A percentile compares a stretch with the other conserved stretches of the same genome.
These are phyloP conservation scores for Pinus tabuliformis DNA, from an alignment of 75 land plant species.

Conservation along the genomic window DNA sequence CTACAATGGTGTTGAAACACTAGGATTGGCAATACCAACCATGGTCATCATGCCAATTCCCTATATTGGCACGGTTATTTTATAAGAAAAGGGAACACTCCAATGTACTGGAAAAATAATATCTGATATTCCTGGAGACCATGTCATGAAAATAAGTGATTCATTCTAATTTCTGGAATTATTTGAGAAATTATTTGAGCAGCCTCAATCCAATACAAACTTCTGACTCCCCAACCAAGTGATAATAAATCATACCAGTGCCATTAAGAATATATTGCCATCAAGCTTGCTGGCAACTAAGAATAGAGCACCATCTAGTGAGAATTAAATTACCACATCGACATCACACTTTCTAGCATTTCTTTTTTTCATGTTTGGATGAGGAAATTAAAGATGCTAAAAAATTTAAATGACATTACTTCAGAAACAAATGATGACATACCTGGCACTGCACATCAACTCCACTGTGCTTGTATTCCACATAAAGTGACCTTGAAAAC, in stretches of 20 bases:
- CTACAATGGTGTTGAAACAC: too few relatives aligned
- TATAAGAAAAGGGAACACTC: not conserved
- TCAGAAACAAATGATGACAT: not conserved
- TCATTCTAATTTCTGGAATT: not conserved
- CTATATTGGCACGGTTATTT: too few relatives aligned
- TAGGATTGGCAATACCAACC: too few relatives aligned
- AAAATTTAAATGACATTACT: not conserved
- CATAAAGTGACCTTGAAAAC: slow-evolving; percentile 77
- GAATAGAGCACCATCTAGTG: too few relatives aligned
- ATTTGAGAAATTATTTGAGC: not conserved
- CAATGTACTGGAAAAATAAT: not conserved
- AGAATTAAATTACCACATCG: too few relatives aligned
- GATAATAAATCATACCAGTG: not conserved
- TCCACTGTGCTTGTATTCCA: slow-evolving; percentile 83
- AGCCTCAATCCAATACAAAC: not conserved
- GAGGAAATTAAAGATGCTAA: slow-evolving; percentile 1
- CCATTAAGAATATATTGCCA: too few relatives aligned
- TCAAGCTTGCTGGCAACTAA: not conserved
- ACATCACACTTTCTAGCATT: too few relatives aligned
- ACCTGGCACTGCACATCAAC: slow-evolving; percentile 99
- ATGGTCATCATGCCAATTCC: too few relatives aligned
- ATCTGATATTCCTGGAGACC: not conserved
- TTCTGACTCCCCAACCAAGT: not conserved
- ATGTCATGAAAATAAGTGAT: not conserved
- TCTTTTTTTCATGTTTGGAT: not conserved